A percentile compares a stretch with the other conserved stretches of the same genome.
Evolutionary conservation across 495 filamentous ascomycete genomes (phyloP).

Genomic region (Chaetomium cochliodes): DNA sequence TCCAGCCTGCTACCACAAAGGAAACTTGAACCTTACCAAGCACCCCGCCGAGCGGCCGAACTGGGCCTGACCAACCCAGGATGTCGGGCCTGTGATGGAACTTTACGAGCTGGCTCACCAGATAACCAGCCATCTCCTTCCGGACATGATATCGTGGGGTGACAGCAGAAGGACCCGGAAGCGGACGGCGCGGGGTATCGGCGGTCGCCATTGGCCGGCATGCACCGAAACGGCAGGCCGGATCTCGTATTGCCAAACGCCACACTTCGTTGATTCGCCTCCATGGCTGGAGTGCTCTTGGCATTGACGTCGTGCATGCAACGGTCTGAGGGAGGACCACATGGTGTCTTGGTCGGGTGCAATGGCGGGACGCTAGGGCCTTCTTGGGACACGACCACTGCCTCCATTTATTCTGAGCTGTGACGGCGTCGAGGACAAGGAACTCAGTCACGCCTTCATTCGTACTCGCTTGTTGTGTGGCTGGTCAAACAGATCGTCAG

Average conservation of each 20-base stretch:
- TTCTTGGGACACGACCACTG: neutral
- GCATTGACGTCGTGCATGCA: conserved; percentile 15
- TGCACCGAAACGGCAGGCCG: conserved; percentile 13
- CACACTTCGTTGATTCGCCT: conserved; percentile 12
- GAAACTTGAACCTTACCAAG: no score
- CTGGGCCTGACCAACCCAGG: neutral
- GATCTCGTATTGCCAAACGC: conserved; percentile 17
- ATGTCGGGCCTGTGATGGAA: neutral
- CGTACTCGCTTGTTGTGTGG: neutral
- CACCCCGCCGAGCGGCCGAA: neutral
- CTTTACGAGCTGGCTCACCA: neutral
- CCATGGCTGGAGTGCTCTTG: neutral
- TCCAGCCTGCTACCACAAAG: neutral
- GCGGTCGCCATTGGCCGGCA: conserved; percentile 5
- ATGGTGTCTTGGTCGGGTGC: neutral
- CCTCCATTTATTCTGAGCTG: neutral
- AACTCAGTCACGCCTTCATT: neutral
- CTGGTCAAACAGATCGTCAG: neutral
- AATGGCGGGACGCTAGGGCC: neutral
- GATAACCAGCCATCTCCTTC: neutral
- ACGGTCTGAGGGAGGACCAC: neutral
- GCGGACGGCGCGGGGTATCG: conserved; percentile 15
- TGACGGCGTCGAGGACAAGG: neutral
- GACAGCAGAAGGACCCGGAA: conserved; percentile 9
- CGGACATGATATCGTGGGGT: conserved; percentile 1